These are phyloP conservation scores for Carex scoparia DNA, from an alignment of 176 grass and related monocot species.

Conservation along the genomic window DNA sequence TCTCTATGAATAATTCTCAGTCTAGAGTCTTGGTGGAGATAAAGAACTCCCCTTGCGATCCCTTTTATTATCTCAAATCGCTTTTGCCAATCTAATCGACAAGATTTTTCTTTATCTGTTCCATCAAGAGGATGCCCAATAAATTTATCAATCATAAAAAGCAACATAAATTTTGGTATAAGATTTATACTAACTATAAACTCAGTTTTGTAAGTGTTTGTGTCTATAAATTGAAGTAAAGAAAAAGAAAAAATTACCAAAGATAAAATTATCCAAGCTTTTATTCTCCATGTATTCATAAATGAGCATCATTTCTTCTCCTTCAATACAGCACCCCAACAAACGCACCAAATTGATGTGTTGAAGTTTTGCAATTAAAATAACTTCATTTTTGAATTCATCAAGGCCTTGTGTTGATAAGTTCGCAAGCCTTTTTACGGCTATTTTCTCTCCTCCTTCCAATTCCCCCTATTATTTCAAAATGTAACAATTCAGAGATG, in stretches of 20 bases:
- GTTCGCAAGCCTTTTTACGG: conserved; percentile 62
- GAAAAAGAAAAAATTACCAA: conserved; percentile 35
- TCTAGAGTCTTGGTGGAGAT: conserved; percentile 85
- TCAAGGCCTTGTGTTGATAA: conserved; percentile 60
- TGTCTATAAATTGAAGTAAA: neutral
- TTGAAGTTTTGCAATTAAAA: conserved; percentile 83
- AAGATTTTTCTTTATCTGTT: conserved; percentile 45
- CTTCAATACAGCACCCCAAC: conserved; percentile 61
- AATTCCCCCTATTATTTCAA: conserved; percentile 30
- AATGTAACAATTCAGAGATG: neutral
- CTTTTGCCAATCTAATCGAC: conserved; percentile 46
- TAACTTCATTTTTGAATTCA: conserved; percentile 91
- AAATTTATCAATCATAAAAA: neutral
- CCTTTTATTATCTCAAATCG: conserved; percentile 69
- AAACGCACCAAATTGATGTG: conserved; percentile 83
- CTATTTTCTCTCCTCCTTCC: conserved; percentile 48
- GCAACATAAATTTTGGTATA: neutral
- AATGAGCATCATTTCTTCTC: conserved; percentile 74
- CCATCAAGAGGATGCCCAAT: neutral
- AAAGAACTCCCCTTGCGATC: conserved; percentile 67
- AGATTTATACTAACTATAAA: neutral
- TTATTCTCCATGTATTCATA: conserved; percentile 90
- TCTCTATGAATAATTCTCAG: conserved; percentile 87
- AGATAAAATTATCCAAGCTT: conserved; percentile 76
- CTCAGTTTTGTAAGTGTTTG: neutral